Base-by-base conservation (phyloP, 2,329 filamentous ascomycete genomes). In the Ceratocystis harringtonii region DNA sequence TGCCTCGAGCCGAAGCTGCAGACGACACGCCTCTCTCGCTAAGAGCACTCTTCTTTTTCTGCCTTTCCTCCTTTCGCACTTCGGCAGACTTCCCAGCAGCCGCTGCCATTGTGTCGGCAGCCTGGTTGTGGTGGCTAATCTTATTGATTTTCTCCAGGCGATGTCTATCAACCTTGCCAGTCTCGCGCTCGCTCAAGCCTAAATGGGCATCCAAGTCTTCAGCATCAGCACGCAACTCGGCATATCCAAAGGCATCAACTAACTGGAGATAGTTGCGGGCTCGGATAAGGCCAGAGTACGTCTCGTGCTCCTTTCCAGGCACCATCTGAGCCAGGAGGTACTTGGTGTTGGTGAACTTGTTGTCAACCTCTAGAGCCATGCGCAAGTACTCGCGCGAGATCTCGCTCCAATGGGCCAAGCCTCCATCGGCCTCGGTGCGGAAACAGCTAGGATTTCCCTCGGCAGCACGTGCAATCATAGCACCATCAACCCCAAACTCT, bases 381-480 rank as follows among this genome's bases (percentile, higher is more conserved):
- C 82, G 81, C 69, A 97, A 73, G 73, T 96, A 97, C 69, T 86
- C 81, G 68, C 84, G 81, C 2, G 89, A 88, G 1, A 95, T 85
- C 62, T 92, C 86, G 67, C 80, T 77, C 92, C 92, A 97, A 0
- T 81, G 78, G 0, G 84, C 81, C 43, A 86, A 72, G 1, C 89
- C 90, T 10, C 90, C 91, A 50, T 89, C 82, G 0, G 79, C 81
- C 45, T 81, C 76, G 0, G 81, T 74, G 48, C 88, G 82, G 78
- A 99, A 99, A 71, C 89, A 92, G 69, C 89, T 95, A 2, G 91
- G 84, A 72, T 99, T 99, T 69, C 86, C 84, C 78, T 99, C 94
- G 0, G 94, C 94, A 2, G 90, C 83, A 2, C 90, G 94, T 8
- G 94, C 94, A 71, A 99, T 97, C 94, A 99, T 99, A 68, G 90